phyloP scores from a whole-genome alignment of 164 flowering plant genomes.

The Vitis riparia region DNA sequence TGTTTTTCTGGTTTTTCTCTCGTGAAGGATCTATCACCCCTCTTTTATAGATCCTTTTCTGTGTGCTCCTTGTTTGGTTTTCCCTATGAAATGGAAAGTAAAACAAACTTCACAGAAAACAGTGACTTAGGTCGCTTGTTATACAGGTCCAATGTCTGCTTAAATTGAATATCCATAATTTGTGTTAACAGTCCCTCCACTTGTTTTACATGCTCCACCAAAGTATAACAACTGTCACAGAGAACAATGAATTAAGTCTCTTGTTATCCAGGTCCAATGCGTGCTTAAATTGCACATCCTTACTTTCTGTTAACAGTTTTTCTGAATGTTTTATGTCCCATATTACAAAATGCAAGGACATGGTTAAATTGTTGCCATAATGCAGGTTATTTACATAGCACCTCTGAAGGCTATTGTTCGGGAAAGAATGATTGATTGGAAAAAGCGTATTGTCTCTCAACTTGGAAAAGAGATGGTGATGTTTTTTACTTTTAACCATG shows the following conservation, averaged over 20 bases:
- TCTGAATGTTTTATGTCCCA: background rate
- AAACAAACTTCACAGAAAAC: background rate
- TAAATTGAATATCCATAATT: background rate
- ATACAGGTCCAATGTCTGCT: background rate
- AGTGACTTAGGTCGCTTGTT: background rate
- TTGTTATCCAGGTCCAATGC: too few relatives aligned
- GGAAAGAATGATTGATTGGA: slow-evolving; percentile 99
- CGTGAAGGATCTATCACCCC: too few relatives aligned
- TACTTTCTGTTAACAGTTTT: background rate
- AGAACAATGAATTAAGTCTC: too few relatives aligned
- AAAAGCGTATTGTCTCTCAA: slow-evolving; percentile 68
- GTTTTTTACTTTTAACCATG: background rate
- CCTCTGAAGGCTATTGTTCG: slow-evolving; percentile 97
- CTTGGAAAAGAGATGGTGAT: slow-evolving; percentile 91
- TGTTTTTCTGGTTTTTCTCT: too few relatives aligned
- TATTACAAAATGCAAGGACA: background rate
- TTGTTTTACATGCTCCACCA: background rate
- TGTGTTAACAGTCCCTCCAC: background rate
- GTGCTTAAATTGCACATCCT: background rate
- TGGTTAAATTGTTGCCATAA: background rate
- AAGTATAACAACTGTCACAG: too few relatives aligned
- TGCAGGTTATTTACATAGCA: slow-evolving; percentile 95
- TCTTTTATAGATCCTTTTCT: too few relatives aligned
- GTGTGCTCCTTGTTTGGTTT: too few relatives aligned
- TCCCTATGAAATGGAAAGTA: background rate